Evolutionary conservation across 2,329 filamentous ascomycete genomes (phyloP).

Genomic region (Fusarium pseudoanthophilum): DNA sequence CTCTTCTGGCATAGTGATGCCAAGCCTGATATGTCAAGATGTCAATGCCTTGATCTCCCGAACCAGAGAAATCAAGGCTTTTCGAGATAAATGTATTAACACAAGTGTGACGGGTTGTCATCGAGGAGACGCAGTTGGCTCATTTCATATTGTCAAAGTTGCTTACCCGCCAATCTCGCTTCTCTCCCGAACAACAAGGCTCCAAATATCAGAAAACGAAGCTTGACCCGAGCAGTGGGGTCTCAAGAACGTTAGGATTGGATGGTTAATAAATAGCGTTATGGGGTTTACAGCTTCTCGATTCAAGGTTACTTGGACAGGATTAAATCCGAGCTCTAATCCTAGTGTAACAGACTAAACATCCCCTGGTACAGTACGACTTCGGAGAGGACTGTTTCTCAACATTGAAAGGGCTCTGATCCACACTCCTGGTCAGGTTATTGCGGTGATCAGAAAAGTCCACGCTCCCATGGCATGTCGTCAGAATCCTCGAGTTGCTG

Average conservation of each 20-base stretch:
- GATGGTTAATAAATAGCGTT: constrained; percentile 13
- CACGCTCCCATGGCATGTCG: not conserved
- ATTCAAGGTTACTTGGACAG: constrained; percentile 19
- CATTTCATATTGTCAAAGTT: constrained; percentile 1
- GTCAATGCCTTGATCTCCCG: not conserved
- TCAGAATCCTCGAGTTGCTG: not conserved
- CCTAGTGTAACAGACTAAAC: not conserved
- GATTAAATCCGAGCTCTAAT: constrained; percentile 18
- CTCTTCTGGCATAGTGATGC: not conserved
- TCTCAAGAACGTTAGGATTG: not conserved
- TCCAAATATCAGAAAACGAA: constrained; percentile 5
- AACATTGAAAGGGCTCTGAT: not conserved
- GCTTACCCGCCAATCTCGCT: constrained; percentile 10
- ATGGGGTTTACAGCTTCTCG: constrained; percentile 12
- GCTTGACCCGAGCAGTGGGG: constrained; percentile 12
- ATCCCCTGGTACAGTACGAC: constrained; percentile 4
- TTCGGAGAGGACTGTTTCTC: not conserved
- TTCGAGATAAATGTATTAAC: not conserved
- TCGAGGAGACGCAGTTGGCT: constrained; percentile 30
- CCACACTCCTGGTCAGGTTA: not conserved
- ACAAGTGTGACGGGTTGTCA: constrained; percentile 27
- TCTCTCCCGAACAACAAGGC: constrained; percentile 1
- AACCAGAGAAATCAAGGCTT: not conserved
- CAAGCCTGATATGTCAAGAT: constrained; percentile 5
- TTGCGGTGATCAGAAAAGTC: not conserved